Base-by-base conservation (phyloP, 176 grass and related monocot genomes). In the Oryza coarctata region DNA sequence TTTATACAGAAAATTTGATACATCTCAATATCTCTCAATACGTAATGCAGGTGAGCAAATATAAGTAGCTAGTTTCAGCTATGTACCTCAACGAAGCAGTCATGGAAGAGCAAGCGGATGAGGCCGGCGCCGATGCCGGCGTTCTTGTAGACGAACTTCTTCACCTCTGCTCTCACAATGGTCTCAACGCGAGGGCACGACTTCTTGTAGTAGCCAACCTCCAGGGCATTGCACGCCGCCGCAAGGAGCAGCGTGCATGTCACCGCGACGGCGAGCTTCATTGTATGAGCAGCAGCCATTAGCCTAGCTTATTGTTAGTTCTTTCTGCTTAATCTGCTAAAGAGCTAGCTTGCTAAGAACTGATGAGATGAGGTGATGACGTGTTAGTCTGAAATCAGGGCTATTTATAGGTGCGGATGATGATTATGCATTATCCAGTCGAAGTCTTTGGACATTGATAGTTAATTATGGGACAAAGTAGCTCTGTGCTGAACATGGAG, bases 71-170 rank as follows among this genome's bases (percentile, higher is more conserved):
- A n/a, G n/a, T n/a, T n/a, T n/a, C n/a, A n/a, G n/a, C n/a, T 33
- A 60, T 23, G 22, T 25, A 90, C 88, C 78, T 77, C 31, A 25
- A 87, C 67, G 6, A 82, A 85, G 27, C 79, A 83, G 55, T 90
- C 88, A 27, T 87, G 84, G 67, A 74, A 90, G 65, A 86, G 41
- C 15, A 90, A 13, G 39, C 88, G 88, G 76, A 90, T 63, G 67
- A 90, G 88, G 2, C 82, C 65, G 3, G 88, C 88, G 9, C 83
- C 88, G 14, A 49, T 39, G 58, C 79, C 82, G 60, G 80, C 76
- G 45, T 83, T 27, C 52, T 75, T 60, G 70, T 82, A 83, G 41
- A 90, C 60, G 68, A 87, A 84, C 72, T 84, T 58, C 41, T 69
- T 83, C 25, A 90, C 84, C 66, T 68, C 77, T 32, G 41, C 77